These are phyloP conservation scores for Suhomyces faveliae DNA, from an alignment of 805 yeast genomes.

Conservation along the genomic window DNA sequence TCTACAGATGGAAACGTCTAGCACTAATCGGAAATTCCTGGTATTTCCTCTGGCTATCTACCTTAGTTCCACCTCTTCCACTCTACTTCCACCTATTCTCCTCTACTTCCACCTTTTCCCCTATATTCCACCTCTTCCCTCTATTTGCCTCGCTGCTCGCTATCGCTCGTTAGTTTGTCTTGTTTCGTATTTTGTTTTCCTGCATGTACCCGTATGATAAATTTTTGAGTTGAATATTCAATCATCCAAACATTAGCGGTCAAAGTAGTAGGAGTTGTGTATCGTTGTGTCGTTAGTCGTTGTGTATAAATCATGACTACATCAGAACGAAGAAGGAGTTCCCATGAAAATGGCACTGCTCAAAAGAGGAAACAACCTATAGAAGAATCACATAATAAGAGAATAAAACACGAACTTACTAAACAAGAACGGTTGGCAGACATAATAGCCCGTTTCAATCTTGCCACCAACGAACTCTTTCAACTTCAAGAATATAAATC, in stretches of 20 bases:
- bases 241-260: not conserved
- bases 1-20: no score
- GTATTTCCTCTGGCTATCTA: no score
- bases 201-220: not conserved
- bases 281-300: no score
- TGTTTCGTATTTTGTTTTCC: not conserved
- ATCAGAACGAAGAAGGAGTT: constrained; percentile 1
- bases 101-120: no score
- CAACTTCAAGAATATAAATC: constrained; percentile 63
- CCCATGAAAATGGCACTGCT: not conserved
- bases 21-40: no score
- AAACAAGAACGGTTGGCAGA: constrained; percentile 35
- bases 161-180: no score
- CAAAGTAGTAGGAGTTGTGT: not conserved
- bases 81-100: no score
- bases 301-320: constrained; percentile 1
- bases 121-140: no score
- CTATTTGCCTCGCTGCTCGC: no score
- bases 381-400: constrained; percentile 1
- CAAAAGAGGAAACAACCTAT: not conserved
- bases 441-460: constrained; percentile 45
- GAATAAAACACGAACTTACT: not conserved
- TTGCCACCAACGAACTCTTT: constrained; percentile 58
- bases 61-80: no score
- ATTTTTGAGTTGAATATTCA: not conserved